A percentile compares a stretch with the other conserved stretches of the same genome.
phyloP scores from a whole-genome alignment of 768 basidiomycete species.

The Lactarius indigo region DNA sequence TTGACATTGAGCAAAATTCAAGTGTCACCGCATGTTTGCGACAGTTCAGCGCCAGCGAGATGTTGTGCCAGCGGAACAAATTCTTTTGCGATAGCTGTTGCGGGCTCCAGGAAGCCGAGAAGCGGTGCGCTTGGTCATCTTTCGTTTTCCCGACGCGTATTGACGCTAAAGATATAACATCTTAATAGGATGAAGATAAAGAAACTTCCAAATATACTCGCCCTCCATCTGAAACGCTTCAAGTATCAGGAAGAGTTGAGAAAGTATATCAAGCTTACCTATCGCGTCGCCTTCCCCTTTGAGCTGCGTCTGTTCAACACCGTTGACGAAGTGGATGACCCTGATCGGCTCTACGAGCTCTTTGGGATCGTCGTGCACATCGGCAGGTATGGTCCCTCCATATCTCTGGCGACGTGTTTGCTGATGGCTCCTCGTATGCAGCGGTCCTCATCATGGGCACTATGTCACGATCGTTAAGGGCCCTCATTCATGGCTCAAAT shows the following conservation, averaged over 20 bases:
- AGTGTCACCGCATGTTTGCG: conserved; percentile 94
- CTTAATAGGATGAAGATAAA: conserved; percentile 93
- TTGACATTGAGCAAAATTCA: conserved; percentile 98
- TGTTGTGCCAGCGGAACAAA: conserved; percentile 97
- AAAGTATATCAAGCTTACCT: conserved; percentile 91
- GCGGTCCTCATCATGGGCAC: conserved; percentile 98
- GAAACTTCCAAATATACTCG: conserved; percentile 89
- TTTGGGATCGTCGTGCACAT: conserved; percentile 99
- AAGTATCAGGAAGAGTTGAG: conserved; percentile 94
- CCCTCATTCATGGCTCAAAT: conserved; percentile 78
- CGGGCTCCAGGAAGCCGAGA: conserved; percentile 96
- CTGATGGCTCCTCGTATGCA: conserved; percentile 33
- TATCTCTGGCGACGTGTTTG: background rate
- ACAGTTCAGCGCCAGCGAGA: conserved; percentile 96
- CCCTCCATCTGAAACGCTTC: conserved; percentile 96
- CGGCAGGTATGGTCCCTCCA: conserved; percentile 65
- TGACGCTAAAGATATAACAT: background rate
- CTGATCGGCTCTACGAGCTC: conserved; percentile 89
- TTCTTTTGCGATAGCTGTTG: conserved; percentile 98
- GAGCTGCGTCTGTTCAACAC: conserved; percentile 97
- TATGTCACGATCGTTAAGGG: conserved; percentile 95
- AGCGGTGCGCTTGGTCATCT: conserved; percentile 56
- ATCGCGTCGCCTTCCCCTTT: conserved; percentile 94
- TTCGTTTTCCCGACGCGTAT: conserved; percentile 18
- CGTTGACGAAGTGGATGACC: conserved; percentile 86